phyloP scores from a whole-genome alignment of 805 yeast species.

The Ogataea salicorniae region DNA sequence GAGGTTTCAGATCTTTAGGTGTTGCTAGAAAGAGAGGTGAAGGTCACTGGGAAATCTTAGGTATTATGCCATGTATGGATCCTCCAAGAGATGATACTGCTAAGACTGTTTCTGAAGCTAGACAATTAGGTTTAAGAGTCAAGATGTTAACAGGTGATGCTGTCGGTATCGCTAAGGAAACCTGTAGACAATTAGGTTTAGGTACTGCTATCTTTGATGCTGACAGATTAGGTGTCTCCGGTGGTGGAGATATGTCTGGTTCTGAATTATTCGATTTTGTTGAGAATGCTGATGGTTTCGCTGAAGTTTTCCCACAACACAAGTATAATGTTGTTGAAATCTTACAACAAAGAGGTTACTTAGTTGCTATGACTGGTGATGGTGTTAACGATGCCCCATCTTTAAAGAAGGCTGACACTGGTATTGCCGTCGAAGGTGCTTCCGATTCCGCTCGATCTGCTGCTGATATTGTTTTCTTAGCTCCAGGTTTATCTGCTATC shows the following conservation, averaged over 20 bases:
- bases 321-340: constrained; percentile 92
- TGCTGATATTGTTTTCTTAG: constrained; percentile 89
- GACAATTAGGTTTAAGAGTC: constrained; percentile 83
- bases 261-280: constrained; percentile 93
- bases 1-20: constrained; percentile 97
- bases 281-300: constrained; percentile 95
- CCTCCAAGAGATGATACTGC: constrained; percentile 98
- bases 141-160: constrained; percentile 99
- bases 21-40: constrained; percentile 98
- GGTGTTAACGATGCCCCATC: constrained; percentile 98
- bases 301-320: constrained; percentile 97
- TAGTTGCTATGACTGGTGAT: constrained; percentile 98
- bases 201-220: constrained; percentile 95
- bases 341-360: constrained; percentile 89
- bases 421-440: constrained; percentile 97
- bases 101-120: constrained; percentile 85
- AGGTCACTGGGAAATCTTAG: constrained; percentile 94
- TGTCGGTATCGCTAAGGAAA: constrained; percentile 96
- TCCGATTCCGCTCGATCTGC: constrained; percentile 95
- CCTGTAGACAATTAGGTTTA: constrained; percentile 93
- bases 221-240: constrained; percentile 91
- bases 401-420: constrained; percentile 87
- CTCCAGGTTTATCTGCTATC: constrained; percentile 90
- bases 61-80: constrained; percentile 97
- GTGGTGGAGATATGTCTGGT: constrained; percentile 89